phyloP scores from a whole-genome alignment of 805 yeast genomes.

The Wickerhamomyces chambardii region DNA sequence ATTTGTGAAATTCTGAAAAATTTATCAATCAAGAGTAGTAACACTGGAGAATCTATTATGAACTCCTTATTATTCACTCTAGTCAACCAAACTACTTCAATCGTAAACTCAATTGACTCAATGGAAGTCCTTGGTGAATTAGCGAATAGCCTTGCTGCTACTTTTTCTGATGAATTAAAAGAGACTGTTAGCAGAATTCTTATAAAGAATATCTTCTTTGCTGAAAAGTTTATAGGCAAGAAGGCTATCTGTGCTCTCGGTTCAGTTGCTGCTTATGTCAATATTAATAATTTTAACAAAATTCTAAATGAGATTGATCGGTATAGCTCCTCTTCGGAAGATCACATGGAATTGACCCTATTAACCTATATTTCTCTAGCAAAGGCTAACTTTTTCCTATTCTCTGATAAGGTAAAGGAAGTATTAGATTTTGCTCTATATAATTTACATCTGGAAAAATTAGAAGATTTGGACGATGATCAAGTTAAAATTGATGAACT shows the following conservation, averaged over 20 bases:
- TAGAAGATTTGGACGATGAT: constrained; percentile 19
- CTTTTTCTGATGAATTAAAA: constrained; percentile 18
- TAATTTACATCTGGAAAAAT: constrained; percentile 18
- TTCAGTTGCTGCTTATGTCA: constrained; percentile 22
- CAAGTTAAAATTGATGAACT: constrained; percentile 33
- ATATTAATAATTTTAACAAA: constrained; percentile 15
- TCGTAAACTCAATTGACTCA: constrained; percentile 34
- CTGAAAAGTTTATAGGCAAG: constrained; percentile 37
- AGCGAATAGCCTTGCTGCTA: constrained; percentile 37
- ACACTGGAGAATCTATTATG: constrained; percentile 21
- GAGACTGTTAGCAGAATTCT: constrained; percentile 23
- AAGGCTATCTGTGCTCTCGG: constrained; percentile 42
- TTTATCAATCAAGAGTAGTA: constrained; percentile 12
- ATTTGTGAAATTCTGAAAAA: constrained; percentile 16
- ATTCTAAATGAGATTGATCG: constrained; percentile 11
- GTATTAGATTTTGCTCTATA: constrained; percentile 14
- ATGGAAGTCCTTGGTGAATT: constrained; percentile 55
- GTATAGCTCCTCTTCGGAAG: no score
- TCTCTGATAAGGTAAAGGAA: constrained; percentile 11
- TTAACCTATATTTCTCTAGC: constrained; percentile 16
- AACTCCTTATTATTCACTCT: constrained; percentile 30
- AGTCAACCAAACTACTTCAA: constrained; percentile 21
- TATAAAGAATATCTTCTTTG: constrained; percentile 27
- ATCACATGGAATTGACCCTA: constrained; percentile 10
- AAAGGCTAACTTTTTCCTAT: constrained; percentile 17